Base-by-base conservation (phyloP, 768 basidiomycete species). In the Russula foetens region DNA sequence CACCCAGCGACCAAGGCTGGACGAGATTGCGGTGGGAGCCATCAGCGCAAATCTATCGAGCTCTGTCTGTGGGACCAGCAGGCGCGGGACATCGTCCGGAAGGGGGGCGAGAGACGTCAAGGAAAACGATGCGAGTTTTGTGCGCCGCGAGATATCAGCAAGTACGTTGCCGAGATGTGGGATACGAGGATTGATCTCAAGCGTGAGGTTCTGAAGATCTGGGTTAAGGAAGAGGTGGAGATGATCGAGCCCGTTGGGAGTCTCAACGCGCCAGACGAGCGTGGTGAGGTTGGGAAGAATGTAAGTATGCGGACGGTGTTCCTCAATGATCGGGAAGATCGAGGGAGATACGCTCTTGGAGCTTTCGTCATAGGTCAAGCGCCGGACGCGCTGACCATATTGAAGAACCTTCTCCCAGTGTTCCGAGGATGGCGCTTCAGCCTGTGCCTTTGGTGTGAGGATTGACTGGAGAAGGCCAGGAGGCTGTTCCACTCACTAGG, bases 1-100 rank as follows among this genome's bases (percentile, higher is more conserved):
- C n/a, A 80, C 73, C 88, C 88, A 90, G 62, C 81, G 80, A 29
- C 89, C 89, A n/a, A 89, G 78, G 44, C 76, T 76, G n/a, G 87
- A 72, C 0, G 84, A 78, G 41, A 90, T 71, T 28, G 86, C 85
- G n/a, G 86, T 87, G 0, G 89, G 88, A 33, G 87, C 89, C 47
- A 85, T 81, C 44, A 91, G 76, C 35, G 78, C 72, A 15, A 91
- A 70, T 67, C 77, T 84, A 69, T 88, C 84, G 44, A 90, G 72
- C 3, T 70, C 73, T 60, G 78, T 74, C 70, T 90, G 86, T 45
- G 78, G 76, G 46, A 75, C 74, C 43, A 90, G 73, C 56, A 87
- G 77, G 59, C 85, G 83, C 41, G 85, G 83, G 71, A 90, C 86
- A 8, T 80, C 75, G 57, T 88, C 86, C 6, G 89, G 88, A 39